Evolutionary conservation across 805 yeast genomes (phyloP).

Genomic region (Pichia californica): DNA sequence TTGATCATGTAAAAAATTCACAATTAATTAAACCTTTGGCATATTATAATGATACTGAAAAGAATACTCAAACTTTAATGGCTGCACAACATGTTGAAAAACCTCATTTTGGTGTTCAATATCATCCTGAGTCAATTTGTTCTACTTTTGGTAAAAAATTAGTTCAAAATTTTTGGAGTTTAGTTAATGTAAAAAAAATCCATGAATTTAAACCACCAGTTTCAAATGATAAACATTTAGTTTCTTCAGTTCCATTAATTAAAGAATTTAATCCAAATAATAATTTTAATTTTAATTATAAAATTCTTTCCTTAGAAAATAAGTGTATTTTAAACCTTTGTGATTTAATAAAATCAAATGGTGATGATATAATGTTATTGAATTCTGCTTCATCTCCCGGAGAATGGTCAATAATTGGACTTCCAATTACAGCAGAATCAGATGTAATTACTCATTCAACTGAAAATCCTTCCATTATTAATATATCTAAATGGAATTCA

Average conservation of each 20-base stretch:
- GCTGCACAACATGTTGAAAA: slow-evolving; percentile 54
- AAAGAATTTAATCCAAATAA: slow-evolving; percentile 5
- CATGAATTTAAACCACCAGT: background rate
- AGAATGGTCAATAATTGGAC: slow-evolving; percentile 78
- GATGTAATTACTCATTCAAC: slow-evolving; percentile 58
- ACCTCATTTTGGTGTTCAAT: slow-evolving; percentile 92
- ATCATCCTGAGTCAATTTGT: slow-evolving; percentile 94
- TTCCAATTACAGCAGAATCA: slow-evolving; percentile 43
- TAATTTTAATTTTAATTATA: slow-evolving; percentile 15
- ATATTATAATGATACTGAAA: slow-evolving; percentile 39
- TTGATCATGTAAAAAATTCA: slow-evolving; percentile 18
- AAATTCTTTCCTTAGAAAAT: slow-evolving; percentile 6
- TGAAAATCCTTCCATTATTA: slow-evolving; percentile 29
- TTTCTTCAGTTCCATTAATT: slow-evolving; percentile 22
- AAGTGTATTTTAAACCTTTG: slow-evolving; percentile 34
- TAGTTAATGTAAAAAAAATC: slow-evolving; percentile 13
- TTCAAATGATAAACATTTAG: slow-evolving; percentile 18
- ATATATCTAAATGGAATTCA: slow-evolving; percentile 26
- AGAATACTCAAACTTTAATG: slow-evolving; percentile 49
- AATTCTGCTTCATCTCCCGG: slow-evolving; percentile 85
- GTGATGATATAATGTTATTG: slow-evolving; percentile 50
- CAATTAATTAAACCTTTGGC: slow-evolving; percentile 53
- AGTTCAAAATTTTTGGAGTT: slow-evolving; percentile 53
- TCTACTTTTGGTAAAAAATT: slow-evolving; percentile 59
- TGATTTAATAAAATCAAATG: slow-evolving; percentile 32